Conservation (phyloP, 169 alveolate genomes). For the Plasmodium blacklocki region DNA sequence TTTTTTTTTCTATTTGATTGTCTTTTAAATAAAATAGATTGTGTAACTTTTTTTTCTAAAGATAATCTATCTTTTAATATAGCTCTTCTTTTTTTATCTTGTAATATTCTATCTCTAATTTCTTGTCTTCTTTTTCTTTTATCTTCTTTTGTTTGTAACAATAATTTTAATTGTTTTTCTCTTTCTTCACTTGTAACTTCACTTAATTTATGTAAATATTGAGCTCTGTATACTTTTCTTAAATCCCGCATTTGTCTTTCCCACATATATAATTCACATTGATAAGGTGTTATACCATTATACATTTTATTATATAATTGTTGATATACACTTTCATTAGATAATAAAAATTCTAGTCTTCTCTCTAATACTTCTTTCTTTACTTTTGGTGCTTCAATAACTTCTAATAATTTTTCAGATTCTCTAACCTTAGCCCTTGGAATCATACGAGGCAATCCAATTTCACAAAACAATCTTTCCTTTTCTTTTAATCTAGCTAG, state of each 20-base stretch:
- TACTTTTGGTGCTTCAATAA: conserved; percentile 85
- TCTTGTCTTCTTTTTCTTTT: conserved; percentile 75
- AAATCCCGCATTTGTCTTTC: conserved; percentile 89
- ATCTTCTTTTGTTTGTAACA: conserved; percentile 76
- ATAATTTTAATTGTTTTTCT: conserved; percentile 78
- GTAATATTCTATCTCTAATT: conserved; percentile 40
- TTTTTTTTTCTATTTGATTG: conserved; percentile 85
- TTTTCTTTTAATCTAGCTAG: conserved; percentile 86
- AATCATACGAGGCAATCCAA: conserved; percentile 85
- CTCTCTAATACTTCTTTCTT: conserved; percentile 83
- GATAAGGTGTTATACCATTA: conserved; percentile 89
- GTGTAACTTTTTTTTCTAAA: conserved; percentile 79
- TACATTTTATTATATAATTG: conserved; percentile 86
- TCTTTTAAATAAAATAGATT: conserved; percentile 85
- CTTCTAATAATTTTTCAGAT: conserved; percentile 75
- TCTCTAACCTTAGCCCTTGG: conserved; percentile 81
- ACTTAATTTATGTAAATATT: conserved; percentile 84
- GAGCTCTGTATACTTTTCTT: conserved; percentile 87
- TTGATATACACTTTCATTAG: conserved; percentile 85
- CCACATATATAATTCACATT: conserved; percentile 89
- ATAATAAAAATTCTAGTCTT: conserved; percentile 84
- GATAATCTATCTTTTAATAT: conserved; percentile 65
- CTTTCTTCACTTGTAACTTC: conserved; percentile 88
- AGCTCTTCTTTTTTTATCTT: conserved; percentile 78
- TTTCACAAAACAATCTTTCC: conserved; percentile 84